Percentiles rank a stretch among this genome's conserved stretches.
These are phyloP conservation scores for Pythium chondricola DNA, from an alignment of 352 stramenopile genomes.

Conservation along the genomic window DNA sequence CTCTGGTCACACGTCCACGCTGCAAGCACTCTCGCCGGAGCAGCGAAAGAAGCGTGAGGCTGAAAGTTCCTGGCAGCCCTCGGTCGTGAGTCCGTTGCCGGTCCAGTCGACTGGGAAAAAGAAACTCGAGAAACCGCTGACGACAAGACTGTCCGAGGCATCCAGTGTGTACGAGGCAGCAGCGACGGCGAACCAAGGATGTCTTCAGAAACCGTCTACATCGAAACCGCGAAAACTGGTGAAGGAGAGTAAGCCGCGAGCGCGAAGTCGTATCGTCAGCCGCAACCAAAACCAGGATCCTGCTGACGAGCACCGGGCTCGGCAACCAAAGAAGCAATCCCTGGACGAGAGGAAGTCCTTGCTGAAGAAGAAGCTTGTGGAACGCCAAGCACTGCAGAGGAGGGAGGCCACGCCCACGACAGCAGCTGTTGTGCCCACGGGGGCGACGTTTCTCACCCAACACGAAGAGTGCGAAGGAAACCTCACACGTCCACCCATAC, in stretches of 20 bases:
- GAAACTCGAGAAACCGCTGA: conserved; percentile 6
- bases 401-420: background rate
- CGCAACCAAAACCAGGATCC: conserved; percentile 7
- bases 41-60: conserved; percentile 45
- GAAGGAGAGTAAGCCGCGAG: conserved; percentile 3
- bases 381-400: background rate
- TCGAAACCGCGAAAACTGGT: background rate
- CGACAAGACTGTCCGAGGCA: conserved; percentile 15
- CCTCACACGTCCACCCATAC: too few species aligned
- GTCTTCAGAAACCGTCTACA: background rate
- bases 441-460: conserved; percentile 21
- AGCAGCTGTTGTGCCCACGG: background rate
- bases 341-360: conserved; percentile 29
- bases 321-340: background rate
- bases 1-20: conserved; percentile 51
- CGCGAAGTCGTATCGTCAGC: background rate
- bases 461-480: conserved; percentile 14
- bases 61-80: conserved; percentile 6
- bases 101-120: conserved; percentile 5
- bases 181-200: background rate
- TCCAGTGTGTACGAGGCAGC: conserved; percentile 15
- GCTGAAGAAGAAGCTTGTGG: conserved; percentile 35
- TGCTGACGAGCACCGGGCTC: background rate
- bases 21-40: conserved; percentile 50
- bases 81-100: background rate